Evolutionary conservation across 768 basidiomycete genomes (phyloP).

Genomic region (Rhodotorula diobovata): DNA sequence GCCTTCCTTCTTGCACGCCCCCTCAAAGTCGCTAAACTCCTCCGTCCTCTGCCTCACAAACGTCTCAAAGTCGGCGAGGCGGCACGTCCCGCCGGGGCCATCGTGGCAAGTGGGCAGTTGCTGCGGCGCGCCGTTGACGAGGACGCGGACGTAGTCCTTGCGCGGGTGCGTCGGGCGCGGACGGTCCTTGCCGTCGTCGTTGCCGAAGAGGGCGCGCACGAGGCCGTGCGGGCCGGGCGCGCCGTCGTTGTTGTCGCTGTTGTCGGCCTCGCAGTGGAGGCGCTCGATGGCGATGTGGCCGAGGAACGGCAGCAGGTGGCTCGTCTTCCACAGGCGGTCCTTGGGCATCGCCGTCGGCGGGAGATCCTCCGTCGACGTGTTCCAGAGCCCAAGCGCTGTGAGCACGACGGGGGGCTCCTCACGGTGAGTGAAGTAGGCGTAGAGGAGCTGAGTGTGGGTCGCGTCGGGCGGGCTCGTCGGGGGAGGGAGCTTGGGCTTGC

Average conservation of each 20-base stretch:
- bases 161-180: slow-evolving; percentile 13
- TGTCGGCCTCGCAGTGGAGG: slow-evolving; percentile 38
- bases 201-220: background rate
- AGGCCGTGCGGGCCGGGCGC: too few relatives aligned
- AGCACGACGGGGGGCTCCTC: slow-evolving; percentile 50
- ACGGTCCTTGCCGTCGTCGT: background rate
- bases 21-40: slow-evolving; percentile 23
- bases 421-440: slow-evolving; percentile 50
- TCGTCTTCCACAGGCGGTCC: slow-evolving; percentile 48
- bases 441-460: slow-evolving; percentile 49
- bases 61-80: slow-evolving; percentile 38
- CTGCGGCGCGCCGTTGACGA: slow-evolving; percentile 50
- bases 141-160: slow-evolving; percentile 45
- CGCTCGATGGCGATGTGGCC: slow-evolving; percentile 50
- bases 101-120: slow-evolving; percentile 47
- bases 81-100: slow-evolving; percentile 46
- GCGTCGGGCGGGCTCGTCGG: slow-evolving; percentile 49
- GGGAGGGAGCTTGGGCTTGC: slow-evolving; percentile 41
- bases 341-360: slow-evolving; percentile 28
- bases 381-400: slow-evolving; percentile 50
- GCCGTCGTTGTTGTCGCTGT: background rate
- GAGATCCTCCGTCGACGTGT: slow-evolving; percentile 43
- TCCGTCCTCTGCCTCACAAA: slow-evolving; percentile 45
- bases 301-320: slow-evolving; percentile 49
- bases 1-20: slow-evolving; percentile 26